A percentile compares a stretch with the other conserved stretches of the same genome.
phyloP scores from a whole-genome alignment of 73 alveolate species.

The Tetrahymena thermophila region DNA sequence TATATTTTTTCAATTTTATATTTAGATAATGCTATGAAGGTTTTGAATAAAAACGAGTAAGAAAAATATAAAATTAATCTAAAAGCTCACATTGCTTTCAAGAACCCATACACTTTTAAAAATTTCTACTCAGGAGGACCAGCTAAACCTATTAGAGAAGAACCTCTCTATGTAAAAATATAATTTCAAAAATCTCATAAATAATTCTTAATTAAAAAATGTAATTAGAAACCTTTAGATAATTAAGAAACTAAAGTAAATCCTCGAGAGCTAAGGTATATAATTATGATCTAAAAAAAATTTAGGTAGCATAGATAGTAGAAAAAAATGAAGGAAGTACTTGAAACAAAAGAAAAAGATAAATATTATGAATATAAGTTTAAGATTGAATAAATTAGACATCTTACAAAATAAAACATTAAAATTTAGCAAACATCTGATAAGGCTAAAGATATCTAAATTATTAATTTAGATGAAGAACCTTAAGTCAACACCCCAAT shows the following conservation, averaged over 20 bases:
- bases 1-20: background rate
- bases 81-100: constrained; percentile 33
- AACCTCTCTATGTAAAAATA: background rate
- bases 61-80: constrained; percentile 20
- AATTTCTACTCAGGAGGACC: constrained; percentile 47
- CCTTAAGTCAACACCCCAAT: background rate
- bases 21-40: background rate
- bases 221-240: background rate
- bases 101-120: background rate
- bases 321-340: background rate
- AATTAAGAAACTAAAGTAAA: background rate
- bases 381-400: background rate
- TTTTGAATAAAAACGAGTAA: constrained; percentile 14
- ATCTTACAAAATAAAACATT: background rate
- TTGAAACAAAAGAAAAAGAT: background rate
- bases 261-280: background rate
- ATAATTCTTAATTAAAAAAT: background rate
- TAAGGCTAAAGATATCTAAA: background rate
- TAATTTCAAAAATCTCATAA: background rate
- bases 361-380: background rate
- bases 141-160: background rate
- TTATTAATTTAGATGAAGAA: background rate
- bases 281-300: background rate
- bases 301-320: background rate
- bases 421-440: background rate